Conservation (phyloP, 2,329 filamentous ascomycete species). For the Seiridium cupressi region DNA sequence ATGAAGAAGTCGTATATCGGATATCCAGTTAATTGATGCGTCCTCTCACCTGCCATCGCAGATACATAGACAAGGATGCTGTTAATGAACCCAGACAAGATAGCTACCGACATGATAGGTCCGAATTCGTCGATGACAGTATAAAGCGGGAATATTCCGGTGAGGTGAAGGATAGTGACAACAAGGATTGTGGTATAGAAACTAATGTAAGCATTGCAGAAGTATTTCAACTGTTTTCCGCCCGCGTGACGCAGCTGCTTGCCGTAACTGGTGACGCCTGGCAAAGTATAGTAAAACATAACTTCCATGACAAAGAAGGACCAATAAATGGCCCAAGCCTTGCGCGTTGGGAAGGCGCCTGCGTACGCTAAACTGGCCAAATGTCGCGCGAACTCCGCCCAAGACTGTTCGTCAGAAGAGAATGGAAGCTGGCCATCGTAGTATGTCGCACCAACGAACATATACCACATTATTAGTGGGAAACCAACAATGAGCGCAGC, state of each 20-base stretch:
- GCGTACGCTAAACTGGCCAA: slow-evolving; percentile 73
- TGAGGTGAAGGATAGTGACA: slow-evolving; percentile 70
- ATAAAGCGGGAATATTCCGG: slow-evolving; percentile 83
- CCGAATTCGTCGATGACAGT: slow-evolving; percentile 95
- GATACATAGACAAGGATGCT: slow-evolving; percentile 84
- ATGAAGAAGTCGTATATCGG: slow-evolving; percentile 91
- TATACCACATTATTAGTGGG: slow-evolving; percentile 94
- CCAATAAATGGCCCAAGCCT: slow-evolving; percentile 95
- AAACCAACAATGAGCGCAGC: slow-evolving; percentile 86
- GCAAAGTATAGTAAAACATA: slow-evolving; percentile 78
- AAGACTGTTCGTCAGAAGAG: slow-evolving; percentile 63
- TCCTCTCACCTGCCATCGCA: slow-evolving; percentile 74
- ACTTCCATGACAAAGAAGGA: slow-evolving; percentile 83
- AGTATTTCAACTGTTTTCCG: slow-evolving; percentile 87
- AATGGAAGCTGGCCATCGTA: slow-evolving; percentile 83
- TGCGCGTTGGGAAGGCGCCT: slow-evolving; percentile 77
- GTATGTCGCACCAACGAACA: slow-evolving; percentile 95
- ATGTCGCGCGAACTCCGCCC: slow-evolving; percentile 68
- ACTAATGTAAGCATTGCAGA: slow-evolving; percentile 84
- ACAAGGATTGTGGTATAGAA: slow-evolving; percentile 83
- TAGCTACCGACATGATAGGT: slow-evolving; percentile 87
- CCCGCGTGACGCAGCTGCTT: slow-evolving; percentile 81
- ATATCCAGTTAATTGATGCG: slow-evolving; percentile 89
- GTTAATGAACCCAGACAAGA: slow-evolving; percentile 86
- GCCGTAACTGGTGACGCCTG: slow-evolving; percentile 83